phyloP scores from a whole-genome alignment of 495 filamentous ascomycete genomes.

The Tuber melanosporum region DNA sequence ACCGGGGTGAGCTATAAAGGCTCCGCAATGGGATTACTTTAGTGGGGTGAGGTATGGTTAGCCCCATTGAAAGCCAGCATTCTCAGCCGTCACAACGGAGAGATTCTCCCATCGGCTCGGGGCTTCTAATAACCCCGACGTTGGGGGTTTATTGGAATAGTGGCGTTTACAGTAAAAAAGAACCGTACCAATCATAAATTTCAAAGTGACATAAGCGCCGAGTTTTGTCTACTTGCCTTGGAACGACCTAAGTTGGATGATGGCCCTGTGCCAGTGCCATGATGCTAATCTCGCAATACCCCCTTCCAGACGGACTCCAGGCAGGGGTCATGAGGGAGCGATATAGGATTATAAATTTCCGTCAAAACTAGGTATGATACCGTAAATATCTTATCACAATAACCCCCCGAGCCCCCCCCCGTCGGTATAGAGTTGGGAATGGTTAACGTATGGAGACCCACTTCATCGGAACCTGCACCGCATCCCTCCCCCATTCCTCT shows the following conservation, averaged over 20 bases:
- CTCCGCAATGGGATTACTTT: neutral
- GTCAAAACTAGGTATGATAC: neutral
- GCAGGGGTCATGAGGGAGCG: neutral
- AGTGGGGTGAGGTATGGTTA: neutral
- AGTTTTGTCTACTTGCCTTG: neutral
- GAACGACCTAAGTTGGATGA: neutral
- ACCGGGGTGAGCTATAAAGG: neutral
- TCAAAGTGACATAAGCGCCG: neutral
- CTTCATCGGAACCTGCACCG: neutral
- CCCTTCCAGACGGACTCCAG: neutral
- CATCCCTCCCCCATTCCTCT: neutral
- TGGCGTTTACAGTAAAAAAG: neutral
- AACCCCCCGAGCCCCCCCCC: neutral
- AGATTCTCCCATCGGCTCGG: neutral
- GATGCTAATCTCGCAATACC: neutral
- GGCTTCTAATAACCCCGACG: neutral
- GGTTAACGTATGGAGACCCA: neutral
- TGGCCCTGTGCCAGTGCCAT: neutral
- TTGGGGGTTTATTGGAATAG: neutral
- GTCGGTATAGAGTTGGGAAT: neutral
- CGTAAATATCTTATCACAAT: neutral
- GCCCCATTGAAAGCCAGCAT: neutral
- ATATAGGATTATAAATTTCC: neutral
- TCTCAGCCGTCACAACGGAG: neutral
- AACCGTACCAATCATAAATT: neutral